Base-by-base conservation (phyloP, 2,329 filamentous ascomycete genomes). In the Drechslerella coelobrocha region DNA sequence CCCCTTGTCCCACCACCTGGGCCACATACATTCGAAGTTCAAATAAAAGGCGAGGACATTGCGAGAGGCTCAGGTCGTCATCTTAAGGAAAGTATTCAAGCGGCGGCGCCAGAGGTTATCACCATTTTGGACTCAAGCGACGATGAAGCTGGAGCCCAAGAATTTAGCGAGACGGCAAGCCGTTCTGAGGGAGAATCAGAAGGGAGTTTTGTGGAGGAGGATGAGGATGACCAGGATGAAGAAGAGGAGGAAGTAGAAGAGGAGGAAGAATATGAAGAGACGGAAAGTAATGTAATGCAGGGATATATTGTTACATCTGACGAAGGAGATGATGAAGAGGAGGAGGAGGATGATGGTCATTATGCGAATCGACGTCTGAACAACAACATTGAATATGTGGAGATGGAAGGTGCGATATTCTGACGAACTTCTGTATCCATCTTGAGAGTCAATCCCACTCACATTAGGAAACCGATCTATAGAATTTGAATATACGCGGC, bases 71-170 rank as follows among this genome's bases (percentile, higher is more conserved):
- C 6, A 31, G 14, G 55, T 39, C 34, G 12, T 39, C 17, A 39
- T 39, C 34, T 14, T 2, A 14, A 39, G 34, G 34, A n/a, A 39
- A 39, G 5, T 10, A 39, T 10, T n/a, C 34, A 39, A 39, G 34
- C 34, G 34, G 5, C 5, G 41, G 9, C 52, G 2, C 47, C 45
- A 21, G 66, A 71, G 23, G 47, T 71, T 6, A 71, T 71, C 26
- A 47, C 61, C 17, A 57, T 71, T 14, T 41, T 63, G 9, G 65
- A 69, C 23, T 71, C 66, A 8, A 69, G 65, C 39, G 65, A 69
- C 26, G 65, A 62, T 2, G 52, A 59, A 10, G 24, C 19, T 26
- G 23, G 6, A 14, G 47, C 6, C 24, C 10, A 23, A 2, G 21
- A 51, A n/a, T 19, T 14, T 2, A 23, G 27, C 9, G 24, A 12